Evolutionary conservation across 2,329 filamentous ascomycete genomes (phyloP).

Genomic region (Botrytis porri): DNA sequence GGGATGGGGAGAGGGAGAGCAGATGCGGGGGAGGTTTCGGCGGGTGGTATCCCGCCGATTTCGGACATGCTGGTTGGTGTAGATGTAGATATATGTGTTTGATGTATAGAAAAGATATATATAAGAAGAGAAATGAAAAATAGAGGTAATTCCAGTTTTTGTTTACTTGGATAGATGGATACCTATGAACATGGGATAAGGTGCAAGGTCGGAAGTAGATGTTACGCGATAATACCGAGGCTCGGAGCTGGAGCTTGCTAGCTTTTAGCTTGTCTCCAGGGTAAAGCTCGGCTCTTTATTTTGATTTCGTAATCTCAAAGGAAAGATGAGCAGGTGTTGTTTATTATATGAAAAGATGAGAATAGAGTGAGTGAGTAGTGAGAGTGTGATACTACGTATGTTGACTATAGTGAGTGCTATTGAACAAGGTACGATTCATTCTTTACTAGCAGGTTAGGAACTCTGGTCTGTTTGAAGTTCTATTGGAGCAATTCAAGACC

Average conservation of each 20-base stretch:
- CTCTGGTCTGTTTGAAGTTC: background rate
- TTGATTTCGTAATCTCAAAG: background rate
- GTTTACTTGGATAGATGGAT: background rate
- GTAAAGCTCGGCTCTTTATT: background rate
- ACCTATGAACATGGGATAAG: conserved; percentile 9
- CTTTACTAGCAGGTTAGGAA: background rate
- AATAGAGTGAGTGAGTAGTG: background rate
- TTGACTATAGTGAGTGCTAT: background rate
- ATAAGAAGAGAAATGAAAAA: background rate
- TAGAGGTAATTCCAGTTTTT: background rate
- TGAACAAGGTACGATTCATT: background rate
- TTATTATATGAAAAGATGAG: background rate
- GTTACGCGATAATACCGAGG: conserved; percentile 18
- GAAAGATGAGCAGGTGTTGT: background rate
- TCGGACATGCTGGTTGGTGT: conserved; percentile 30
- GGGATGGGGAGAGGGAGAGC: conserved; percentile 23
- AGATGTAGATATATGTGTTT: background rate
- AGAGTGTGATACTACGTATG: background rate
- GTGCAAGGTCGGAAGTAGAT: conserved; percentile 1
- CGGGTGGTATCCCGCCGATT: conserved; percentile 26
- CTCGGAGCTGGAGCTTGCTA: conserved; percentile 10
- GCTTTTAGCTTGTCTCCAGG: background rate
- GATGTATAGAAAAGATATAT: background rate
- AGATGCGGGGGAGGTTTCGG: conserved; percentile 28
- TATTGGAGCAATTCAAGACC: background rate